Evolutionary conservation across 2,329 filamentous ascomycete species (phyloP), one percentile per base, ranked within the genome.

Genomic region (Calonectria henricotiae): DNA sequence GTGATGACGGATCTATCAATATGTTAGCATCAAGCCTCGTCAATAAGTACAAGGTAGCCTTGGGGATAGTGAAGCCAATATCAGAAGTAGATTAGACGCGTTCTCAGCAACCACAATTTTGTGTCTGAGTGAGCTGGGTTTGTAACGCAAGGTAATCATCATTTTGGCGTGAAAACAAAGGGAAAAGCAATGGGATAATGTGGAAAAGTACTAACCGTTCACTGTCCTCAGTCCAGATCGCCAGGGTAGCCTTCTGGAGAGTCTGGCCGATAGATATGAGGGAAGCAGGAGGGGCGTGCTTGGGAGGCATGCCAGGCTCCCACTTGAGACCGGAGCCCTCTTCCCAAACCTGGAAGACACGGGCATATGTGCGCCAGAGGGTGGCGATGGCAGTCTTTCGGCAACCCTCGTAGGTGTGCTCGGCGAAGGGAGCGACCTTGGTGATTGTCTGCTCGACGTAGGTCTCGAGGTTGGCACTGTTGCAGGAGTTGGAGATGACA

Each of bases 71-170:
- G 27, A 66, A 64, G 70, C 71, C 75, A 76, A 51, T 30, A 77
- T 82, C 80, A 82, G 80, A 74, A 79, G 79, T 79, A 20, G 83
- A 85, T 84, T 78, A 83, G 73, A 83, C 83, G 94, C 87, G 85
- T 97, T 96, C 92, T 92, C 94, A 94, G 93, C 94, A 97, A 91
- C 86, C 91, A 91, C 93, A 90, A 85, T 86, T 55, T 89, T 86
- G 94, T 92, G 92, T 98, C 93, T 94, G 94, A 98, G 95, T 98
- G 96, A 98, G 95, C 95, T 98, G 95, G 95, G 96, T 96, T 96
- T 58, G 90, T 96, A 95, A 95, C 94, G 94, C 91, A 90, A 86
- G 84, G 87, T 89, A 87, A 85, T 98, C 95, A 98, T 98, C 95
- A 94, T 92, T 79, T 84, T 80, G 82, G 80, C 62, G 20, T 20